Base-by-base conservation (phyloP, 495 filamentous ascomycete genomes). In the Mycothermus thermophilus region DNA sequence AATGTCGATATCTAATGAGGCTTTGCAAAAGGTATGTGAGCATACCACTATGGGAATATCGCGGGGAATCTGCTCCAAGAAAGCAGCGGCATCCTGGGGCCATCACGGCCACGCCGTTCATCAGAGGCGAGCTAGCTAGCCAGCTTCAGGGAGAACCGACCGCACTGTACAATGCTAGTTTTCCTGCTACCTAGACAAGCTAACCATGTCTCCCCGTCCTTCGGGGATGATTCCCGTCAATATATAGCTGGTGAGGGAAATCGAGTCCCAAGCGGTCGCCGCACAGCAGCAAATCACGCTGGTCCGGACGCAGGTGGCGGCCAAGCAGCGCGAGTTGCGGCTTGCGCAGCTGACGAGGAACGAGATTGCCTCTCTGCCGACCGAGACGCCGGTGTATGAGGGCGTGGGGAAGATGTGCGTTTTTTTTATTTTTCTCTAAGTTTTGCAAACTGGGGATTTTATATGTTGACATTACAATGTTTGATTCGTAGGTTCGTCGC, bases 1-100 rank as follows among this genome's bases (percentile, higher is more conserved):
- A 40, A 97, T 97, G 90, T 92, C 90, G 43, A 88, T 97, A 48
- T 79, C 88, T 38, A 93, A 90, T 52, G 83, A 94, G 69, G 85
- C 88, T 46, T 65, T 96, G 40, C 81, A 93, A 58, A 94, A 94
- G 78, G 90, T 85, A 47, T 52, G 59, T 45, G 13, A 14, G 27
- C 9, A 13, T 9, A 4, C 27, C n/a, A n/a, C n/a, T n/a, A n/a
- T n/a, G n/a, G n/a, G n/a, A n/a, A n/a, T n/a, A n/a, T n/a, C n/a
- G n/a, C n/a, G n/a, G n/a, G n/a, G n/a, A n/a, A n/a, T n/a, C n/a
- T n/a, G n/a, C n/a, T n/a, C n/a, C n/a, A n/a, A n/a, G n/a, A n/a
- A n/a, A n/a, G n/a, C n/a, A n/a, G n/a, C n/a, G n/a, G n/a, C n/a
- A n/a, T n/a, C n/a, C n/a, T n/a, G n/a, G n/a, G n/a, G n/a, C n/a